Conservation (phyloP, 2,329 filamentous ascomycete species). For the Curvularia sp. region DNA sequence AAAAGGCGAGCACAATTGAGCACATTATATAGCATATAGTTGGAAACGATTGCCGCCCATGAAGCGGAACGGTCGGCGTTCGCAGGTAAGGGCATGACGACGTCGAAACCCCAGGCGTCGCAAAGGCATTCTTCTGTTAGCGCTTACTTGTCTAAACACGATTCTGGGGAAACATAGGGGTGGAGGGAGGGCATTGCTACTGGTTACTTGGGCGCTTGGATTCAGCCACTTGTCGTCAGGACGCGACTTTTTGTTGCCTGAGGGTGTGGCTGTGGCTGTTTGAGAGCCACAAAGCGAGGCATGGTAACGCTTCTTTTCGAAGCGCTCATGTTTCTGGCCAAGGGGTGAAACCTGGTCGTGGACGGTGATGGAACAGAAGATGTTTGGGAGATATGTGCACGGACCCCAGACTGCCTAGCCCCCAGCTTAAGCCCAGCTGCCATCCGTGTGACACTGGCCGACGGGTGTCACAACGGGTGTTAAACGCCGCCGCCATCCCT, state of each 20-base stretch:
- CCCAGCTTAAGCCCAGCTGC: conserved; percentile 2
- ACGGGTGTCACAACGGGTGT: conserved; percentile 16
- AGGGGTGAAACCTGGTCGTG: conserved; percentile 45
- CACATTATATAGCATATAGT: conserved; percentile 44
- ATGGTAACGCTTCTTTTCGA: conserved; percentile 17
- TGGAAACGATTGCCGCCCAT: conserved; percentile 37
- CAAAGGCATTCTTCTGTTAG: conserved; percentile 38
- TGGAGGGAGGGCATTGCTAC: conserved; percentile 27
- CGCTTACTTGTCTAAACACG: conserved; percentile 25
- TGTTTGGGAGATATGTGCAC: conserved; percentile 25
- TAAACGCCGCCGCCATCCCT: conserved; percentile 17
- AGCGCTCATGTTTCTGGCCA: conserved; percentile 38
- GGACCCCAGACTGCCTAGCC: not conserved
- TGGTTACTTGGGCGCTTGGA: conserved; percentile 37
- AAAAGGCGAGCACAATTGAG: conserved; percentile 46
- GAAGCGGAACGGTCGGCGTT: conserved; percentile 33
- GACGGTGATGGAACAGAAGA: conserved; percentile 33
- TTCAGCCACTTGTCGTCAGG: conserved; percentile 38
- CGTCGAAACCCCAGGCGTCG: conserved; percentile 46
- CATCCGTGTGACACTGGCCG: conserved; percentile 11
- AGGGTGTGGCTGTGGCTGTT: conserved; percentile 37
- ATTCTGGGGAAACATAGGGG: conserved; percentile 24
- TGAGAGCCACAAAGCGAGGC: conserved; percentile 30
- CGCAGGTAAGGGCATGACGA: conserved; percentile 42
- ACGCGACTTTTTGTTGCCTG: conserved; percentile 29